A percentile compares a stretch with the other conserved stretches of the same genome.
Conservation (phyloP, 2,329 filamentous ascomycete genomes). For the Cladosporium halotolerans region DNA sequence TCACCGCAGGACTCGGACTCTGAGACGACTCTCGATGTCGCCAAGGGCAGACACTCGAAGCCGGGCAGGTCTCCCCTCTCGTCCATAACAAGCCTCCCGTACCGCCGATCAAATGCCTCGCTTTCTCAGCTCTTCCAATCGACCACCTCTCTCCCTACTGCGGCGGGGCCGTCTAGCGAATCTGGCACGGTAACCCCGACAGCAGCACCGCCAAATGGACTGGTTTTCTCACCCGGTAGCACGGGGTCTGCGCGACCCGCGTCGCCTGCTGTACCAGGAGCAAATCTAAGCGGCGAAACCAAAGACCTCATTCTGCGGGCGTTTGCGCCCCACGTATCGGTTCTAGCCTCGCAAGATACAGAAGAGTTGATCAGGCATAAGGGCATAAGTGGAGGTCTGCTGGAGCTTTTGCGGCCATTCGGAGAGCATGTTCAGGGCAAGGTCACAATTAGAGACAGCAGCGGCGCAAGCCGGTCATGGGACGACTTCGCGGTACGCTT, state of each 20-base stretch:
- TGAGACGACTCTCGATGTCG: constrained; percentile 54
- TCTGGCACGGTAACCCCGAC: constrained; percentile 38
- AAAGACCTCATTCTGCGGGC: constrained; percentile 67
- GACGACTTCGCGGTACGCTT: constrained; percentile 91
- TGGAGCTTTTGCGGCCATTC: constrained; percentile 83
- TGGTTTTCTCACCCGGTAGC: constrained; percentile 37
- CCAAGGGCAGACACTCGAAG: constrained; percentile 40
- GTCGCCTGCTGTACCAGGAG: constrained; percentile 34
- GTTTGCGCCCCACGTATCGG: constrained; percentile 82
- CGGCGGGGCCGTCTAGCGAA: constrained; percentile 21
- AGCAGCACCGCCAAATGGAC: constrained; percentile 30
- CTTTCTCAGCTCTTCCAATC: constrained; percentile 49
- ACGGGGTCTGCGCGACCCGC: constrained; percentile 31
- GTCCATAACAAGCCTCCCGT: constrained; percentile 53
- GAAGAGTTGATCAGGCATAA: constrained; percentile 75
- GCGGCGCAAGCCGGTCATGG: constrained; percentile 72
- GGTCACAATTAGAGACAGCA: constrained; percentile 83
- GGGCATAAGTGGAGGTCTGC: constrained; percentile 73
- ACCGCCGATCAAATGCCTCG: constrained; percentile 47
- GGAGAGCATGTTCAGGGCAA: constrained; percentile 83
- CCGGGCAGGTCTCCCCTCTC: constrained; percentile 49
- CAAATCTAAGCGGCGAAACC: constrained; percentile 33
- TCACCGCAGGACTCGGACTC: constrained; percentile 64
- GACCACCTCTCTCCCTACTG: constrained; percentile 39
- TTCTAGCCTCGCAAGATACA: constrained; percentile 81